Conservation (phyloP, 495 filamentous ascomycete species). For the Neurospora pannonica region DNA sequence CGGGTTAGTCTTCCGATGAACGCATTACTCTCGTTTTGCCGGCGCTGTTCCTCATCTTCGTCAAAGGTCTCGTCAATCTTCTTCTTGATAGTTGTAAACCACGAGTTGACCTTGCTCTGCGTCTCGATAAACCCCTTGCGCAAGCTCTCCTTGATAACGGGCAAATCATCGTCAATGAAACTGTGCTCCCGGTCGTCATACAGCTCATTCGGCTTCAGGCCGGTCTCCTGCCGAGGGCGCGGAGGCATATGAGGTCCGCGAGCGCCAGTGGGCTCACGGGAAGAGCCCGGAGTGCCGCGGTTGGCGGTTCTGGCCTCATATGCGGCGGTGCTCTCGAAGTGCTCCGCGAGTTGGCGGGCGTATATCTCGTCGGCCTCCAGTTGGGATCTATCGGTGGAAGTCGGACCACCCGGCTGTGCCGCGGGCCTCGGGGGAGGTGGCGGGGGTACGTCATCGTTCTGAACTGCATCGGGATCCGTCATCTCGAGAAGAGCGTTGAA, state of each 20-base stretch:
- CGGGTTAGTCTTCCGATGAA: conserved; percentile 27
- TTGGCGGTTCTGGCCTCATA: conserved; percentile 44
- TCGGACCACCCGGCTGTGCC: conserved; percentile 26
- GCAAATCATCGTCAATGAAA: conserved; percentile 94
- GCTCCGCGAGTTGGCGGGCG: conserved; percentile 85
- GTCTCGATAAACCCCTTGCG: conserved; percentile 93
- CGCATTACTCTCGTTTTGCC: conserved; percentile 17
- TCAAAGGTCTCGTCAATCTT: conserved; percentile 77
- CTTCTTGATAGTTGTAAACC: conserved; percentile 86
- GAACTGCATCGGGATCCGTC: conserved; percentile 79
- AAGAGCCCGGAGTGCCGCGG: conserved; percentile 16
- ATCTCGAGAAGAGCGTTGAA: conserved; percentile 94
- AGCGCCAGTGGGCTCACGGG: conserved; percentile 2
- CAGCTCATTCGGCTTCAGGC: conserved; percentile 37
- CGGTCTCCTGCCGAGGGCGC: conserved; percentile 36
- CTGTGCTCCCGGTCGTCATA: conserved; percentile 57
- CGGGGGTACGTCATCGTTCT: conserved; percentile 50
- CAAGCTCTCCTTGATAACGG: conserved; percentile 86
- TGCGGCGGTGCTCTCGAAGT: conserved; percentile 58
- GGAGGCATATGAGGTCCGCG: conserved; percentile 18
- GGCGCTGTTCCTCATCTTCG: conserved; percentile 41
- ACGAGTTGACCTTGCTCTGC: conserved; percentile 83
- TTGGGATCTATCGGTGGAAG: conserved; percentile 60
- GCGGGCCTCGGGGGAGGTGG: conserved; percentile 62
- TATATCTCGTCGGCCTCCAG: conserved; percentile 87